Evolutionary conservation across 1,139 yeast genomes (phyloP).

Genomic region (Yamadazyma friedrichii): DNA sequence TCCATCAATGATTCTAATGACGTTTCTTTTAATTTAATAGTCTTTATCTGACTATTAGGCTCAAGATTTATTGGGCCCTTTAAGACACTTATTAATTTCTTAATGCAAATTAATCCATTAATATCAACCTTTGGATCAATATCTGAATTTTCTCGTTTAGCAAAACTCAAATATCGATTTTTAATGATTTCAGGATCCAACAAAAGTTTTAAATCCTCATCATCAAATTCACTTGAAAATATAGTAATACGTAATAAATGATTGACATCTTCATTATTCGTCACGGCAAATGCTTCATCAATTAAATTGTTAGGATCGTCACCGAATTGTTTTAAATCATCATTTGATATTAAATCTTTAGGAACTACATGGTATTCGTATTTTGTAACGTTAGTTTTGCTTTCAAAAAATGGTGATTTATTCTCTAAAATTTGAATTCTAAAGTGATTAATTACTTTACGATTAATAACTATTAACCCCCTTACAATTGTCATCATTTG

Average conservation of each 20-base stretch:
- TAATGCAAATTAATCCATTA: conserved; percentile 51
- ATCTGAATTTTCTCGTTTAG: conserved; percentile 24
- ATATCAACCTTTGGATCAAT: conserved; percentile 41
- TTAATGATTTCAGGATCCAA: conserved; percentile 26
- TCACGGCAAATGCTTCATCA: conserved; percentile 35
- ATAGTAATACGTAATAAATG: conserved; percentile 37
- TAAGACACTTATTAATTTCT: conserved; percentile 56
- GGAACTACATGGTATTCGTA: conserved; percentile 39
- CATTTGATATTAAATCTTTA: conserved; percentile 21
- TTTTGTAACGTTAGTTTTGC: conserved; percentile 20
- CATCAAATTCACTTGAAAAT: conserved; percentile 30
- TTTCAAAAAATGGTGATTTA: conserved; percentile 22
- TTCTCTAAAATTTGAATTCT: conserved; percentile 29
- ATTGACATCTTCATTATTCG: conserved; percentile 9
- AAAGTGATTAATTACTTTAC: conserved; percentile 29
- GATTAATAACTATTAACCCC: conserved; percentile 29
- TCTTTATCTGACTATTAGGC: conserved; percentile 45
- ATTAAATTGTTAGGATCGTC: conserved; percentile 15
- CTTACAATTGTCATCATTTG: conserved; percentile 29
- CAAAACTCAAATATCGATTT: conserved; percentile 27
- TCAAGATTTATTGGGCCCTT: conserved; percentile 56
- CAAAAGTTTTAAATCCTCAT: conserved; percentile 18
- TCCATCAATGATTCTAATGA: conserved; percentile 56
- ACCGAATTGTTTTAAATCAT: conserved; percentile 23
- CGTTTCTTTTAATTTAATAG: conserved; percentile 50